These are phyloP conservation scores for Maudiozyma bulderi DNA, from an alignment of 805 yeast genomes.

Conservation along the genomic window DNA sequence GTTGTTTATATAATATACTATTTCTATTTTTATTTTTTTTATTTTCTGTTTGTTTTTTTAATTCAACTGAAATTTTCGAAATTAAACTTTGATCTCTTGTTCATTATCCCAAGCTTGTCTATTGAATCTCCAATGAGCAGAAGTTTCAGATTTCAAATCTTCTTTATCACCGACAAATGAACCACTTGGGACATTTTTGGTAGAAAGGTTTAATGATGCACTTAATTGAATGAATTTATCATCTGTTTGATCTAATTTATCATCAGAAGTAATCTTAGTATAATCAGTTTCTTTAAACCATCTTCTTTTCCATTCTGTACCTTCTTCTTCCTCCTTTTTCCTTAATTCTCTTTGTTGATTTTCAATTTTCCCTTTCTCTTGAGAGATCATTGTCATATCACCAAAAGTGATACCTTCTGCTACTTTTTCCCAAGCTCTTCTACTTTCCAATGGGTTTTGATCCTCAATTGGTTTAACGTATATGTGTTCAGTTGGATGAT, in stretches of 20 bases:
- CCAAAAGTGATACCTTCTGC: constrained; percentile 76
- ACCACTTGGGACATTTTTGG: constrained; percentile 61
- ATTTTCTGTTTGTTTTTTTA: background rate
- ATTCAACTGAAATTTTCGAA: background rate
- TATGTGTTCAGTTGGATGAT: constrained; percentile 42
- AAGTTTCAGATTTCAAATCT: constrained; percentile 36
- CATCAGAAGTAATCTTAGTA: constrained; percentile 8
- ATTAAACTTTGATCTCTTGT: constrained; percentile 35
- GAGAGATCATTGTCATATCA: constrained; percentile 65
- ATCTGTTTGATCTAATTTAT: background rate
- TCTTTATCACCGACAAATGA: constrained; percentile 45
- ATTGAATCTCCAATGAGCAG: constrained; percentile 62
- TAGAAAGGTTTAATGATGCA: constrained; percentile 36
- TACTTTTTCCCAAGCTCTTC: constrained; percentile 84
- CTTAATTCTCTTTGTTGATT: constrained; percentile 77
- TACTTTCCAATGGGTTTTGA: constrained; percentile 73
- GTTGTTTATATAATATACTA: background rate
- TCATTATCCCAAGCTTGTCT: constrained; percentile 48
- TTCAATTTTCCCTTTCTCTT: constrained; percentile 71
- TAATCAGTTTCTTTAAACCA: constrained; percentile 61
- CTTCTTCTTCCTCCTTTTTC: constrained; percentile 57
- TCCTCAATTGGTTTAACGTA: constrained; percentile 71
- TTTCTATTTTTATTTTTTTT: background rate
- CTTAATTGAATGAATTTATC: constrained; percentile 33
- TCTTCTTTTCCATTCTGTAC: constrained; percentile 62